Evolutionary conservation across 2,329 filamentous ascomycete genomes (phyloP).

Genomic region (Sporothrix pseudoabietina): DNA sequence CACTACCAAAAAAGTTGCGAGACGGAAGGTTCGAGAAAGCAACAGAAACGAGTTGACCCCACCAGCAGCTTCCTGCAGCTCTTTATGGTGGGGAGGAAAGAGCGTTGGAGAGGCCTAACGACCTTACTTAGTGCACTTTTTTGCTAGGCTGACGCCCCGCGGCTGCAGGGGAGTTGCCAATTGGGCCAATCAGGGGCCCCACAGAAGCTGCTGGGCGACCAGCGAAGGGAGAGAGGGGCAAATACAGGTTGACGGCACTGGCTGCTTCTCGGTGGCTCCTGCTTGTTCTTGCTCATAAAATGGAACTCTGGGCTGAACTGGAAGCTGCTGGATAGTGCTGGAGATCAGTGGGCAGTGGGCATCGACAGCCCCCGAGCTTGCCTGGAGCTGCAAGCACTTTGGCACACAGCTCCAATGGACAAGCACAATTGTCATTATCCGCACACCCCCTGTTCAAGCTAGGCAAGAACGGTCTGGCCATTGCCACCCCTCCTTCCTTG

Average conservation of each 20-base stretch:
- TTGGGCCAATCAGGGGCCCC: constrained; percentile 27
- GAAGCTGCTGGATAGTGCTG: constrained; percentile 20
- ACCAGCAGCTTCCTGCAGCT: constrained; percentile 32
- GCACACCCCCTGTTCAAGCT: neutral
- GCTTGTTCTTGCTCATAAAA: neutral
- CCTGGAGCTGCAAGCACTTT: constrained; percentile 21
- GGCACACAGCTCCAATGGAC: neutral
- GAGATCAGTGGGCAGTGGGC: neutral
- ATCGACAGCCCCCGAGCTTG: neutral
- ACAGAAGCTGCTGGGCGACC: constrained; percentile 22
- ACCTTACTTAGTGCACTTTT: constrained; percentile 4
- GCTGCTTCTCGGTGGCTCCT: neutral
- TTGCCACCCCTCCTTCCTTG: constrained; percentile 15
- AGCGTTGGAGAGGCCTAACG: neutral
- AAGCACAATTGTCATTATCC: neutral
- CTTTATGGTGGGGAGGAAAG: constrained; percentile 3
- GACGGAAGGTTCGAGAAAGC: constrained; percentile 37
- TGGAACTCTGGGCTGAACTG: constrained; percentile 10
- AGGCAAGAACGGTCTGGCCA: constrained; percentile 2
- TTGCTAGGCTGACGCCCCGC: constrained; percentile 26
- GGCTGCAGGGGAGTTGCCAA: constrained; percentile 26
- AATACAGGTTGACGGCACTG: neutral
- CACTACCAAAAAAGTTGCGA: constrained; percentile 26
- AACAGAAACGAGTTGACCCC: constrained; percentile 32
- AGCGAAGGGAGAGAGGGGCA: constrained; percentile 17